A percentile compares a stretch with the other conserved stretches of the same genome.
phyloP scores from a whole-genome alignment of 2,329 filamentous ascomycete species.

The Sporothrix pallida region DNA sequence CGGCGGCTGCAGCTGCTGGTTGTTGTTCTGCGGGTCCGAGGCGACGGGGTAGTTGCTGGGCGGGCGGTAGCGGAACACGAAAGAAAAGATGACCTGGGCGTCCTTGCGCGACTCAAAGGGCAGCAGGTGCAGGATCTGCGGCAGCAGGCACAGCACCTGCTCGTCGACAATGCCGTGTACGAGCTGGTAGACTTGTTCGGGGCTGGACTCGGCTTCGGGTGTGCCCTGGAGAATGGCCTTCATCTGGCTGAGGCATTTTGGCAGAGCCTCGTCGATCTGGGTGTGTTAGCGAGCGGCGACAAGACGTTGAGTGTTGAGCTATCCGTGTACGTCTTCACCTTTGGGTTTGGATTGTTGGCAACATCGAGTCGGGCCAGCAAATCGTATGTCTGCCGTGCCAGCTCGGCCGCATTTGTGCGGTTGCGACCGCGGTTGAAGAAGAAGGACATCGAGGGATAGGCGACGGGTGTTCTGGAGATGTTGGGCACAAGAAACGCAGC shows the following conservation, averaged over 20 bases:
- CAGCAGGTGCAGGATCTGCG: constrained; percentile 79
- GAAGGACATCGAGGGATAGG: constrained; percentile 39
- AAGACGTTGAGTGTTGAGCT: too few species aligned
- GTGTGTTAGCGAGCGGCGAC: too few species aligned
- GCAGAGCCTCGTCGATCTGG: constrained; percentile 79
- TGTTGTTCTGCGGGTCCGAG: constrained; percentile 38
- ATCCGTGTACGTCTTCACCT: too few species aligned
- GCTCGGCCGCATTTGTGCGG: constrained; percentile 40
- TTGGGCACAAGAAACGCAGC: too few species aligned
- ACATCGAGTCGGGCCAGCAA: constrained; percentile 39
- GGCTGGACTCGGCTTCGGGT: constrained; percentile 83
- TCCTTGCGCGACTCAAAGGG: constrained; percentile 97
- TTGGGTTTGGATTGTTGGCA: constrained; percentile 28
- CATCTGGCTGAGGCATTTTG: constrained; percentile 86
- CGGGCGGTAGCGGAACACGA: constrained; percentile 88
- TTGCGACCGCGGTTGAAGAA: constrained; percentile 39
- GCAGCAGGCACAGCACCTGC: constrained; percentile 84
- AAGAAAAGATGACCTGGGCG: constrained; percentile 93
- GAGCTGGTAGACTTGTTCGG: constrained; percentile 86
- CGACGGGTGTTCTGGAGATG: neutral
- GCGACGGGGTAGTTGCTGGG: constrained; percentile 46
- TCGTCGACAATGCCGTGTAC: constrained; percentile 84
- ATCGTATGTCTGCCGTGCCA: constrained; percentile 39
- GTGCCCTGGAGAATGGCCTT: constrained; percentile 93
- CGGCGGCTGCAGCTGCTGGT: constrained; percentile 73